Base-by-base conservation (phyloP, 306 rosid species). In the Malus fusca region DNA sequence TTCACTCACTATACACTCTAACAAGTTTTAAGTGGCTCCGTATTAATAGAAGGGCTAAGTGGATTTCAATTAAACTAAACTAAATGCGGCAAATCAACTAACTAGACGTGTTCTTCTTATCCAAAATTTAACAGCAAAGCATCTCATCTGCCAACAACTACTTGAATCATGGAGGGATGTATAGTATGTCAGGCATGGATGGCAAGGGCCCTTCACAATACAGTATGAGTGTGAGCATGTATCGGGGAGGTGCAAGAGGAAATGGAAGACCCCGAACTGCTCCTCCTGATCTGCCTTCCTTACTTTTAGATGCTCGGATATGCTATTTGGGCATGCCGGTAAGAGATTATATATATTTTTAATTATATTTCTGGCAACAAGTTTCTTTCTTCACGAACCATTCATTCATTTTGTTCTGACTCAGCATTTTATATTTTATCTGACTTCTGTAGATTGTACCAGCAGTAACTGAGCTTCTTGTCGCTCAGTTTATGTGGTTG, bases 211-310 rank as follows among this genome's bases (percentile, higher is more conserved):
- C 91, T 78, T 65, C 91, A 70, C 85, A 79, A 74, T 87, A 83
- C 85, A 89, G 97, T 84, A 92, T 92, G 98, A 89, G 99, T 69
- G 90, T 77, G 66, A 89, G 88, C 80, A 95, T 90, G 97, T 92
- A 90, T 75, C 87, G 88, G 67, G 97, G 97, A 80, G 96, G 96
- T 68, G 90, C 88, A 59, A 82, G 97, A 82, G 92, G 91, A 69
- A 37, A 55, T 35, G 91, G 96, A 74, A 87, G 99, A 83, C 92
- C 96, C 35, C 82, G 87, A 82, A 84, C 85, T 40, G 88, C 93
- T 73, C 99, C 99, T 46, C 99, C 99, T 8, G 99, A 95, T 89
- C 81, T 95, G 78, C 99, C 99, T 78, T 90, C 99, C 68, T 75
- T 92, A 82, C 97, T 95, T 35, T 81, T 95, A 68, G 98, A 92